phyloP scores from a whole-genome alignment of 768 basidiomycete genomes.

The Suillus variegatus region DNA sequence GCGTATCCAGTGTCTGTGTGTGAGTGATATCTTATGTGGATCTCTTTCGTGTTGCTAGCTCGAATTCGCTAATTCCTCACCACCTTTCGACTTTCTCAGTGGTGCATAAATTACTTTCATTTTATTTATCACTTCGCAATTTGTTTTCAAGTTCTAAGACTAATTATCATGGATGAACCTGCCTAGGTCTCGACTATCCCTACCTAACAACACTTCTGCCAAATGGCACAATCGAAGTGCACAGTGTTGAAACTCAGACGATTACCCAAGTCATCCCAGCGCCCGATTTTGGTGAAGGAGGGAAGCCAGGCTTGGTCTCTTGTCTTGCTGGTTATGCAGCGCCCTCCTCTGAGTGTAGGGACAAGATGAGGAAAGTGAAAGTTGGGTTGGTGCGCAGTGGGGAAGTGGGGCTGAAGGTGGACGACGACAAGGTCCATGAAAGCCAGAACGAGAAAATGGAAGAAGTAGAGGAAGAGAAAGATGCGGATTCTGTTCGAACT shows the following conservation, averaged over 20 bases:
- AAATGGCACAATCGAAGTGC: constrained; percentile 78
- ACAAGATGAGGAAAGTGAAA: constrained; percentile 39
- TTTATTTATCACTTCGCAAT: not conserved
- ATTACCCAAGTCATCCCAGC: constrained; percentile 70
- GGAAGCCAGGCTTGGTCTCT: constrained; percentile 28
- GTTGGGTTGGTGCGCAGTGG: constrained; percentile 30
- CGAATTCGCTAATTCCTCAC: not conserved
- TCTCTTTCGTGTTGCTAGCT: constrained; percentile 6
- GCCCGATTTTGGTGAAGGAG: constrained; percentile 31
- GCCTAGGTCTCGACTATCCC: constrained; percentile 76
- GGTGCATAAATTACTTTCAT: not conserved
- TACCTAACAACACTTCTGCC: constrained; percentile 78
- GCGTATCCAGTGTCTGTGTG: constrained; percentile 75
- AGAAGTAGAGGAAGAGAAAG: constrained; percentile 6
- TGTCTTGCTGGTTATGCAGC: constrained; percentile 41
- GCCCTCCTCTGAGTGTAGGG: constrained; percentile 41
- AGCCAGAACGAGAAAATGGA: not conserved
- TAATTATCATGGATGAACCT: not conserved
- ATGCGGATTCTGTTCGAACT: not conserved
- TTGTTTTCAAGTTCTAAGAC: not conserved
- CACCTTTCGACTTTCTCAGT: not conserved
- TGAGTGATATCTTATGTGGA: constrained; percentile 40
- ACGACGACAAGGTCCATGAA: constrained; percentile 7
- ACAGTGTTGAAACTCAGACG: constrained; percentile 72
- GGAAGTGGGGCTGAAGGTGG: not conserved